Conservation (phyloP, 2,329 filamentous ascomycete species). For the Xylariaceae sp. region DNA sequence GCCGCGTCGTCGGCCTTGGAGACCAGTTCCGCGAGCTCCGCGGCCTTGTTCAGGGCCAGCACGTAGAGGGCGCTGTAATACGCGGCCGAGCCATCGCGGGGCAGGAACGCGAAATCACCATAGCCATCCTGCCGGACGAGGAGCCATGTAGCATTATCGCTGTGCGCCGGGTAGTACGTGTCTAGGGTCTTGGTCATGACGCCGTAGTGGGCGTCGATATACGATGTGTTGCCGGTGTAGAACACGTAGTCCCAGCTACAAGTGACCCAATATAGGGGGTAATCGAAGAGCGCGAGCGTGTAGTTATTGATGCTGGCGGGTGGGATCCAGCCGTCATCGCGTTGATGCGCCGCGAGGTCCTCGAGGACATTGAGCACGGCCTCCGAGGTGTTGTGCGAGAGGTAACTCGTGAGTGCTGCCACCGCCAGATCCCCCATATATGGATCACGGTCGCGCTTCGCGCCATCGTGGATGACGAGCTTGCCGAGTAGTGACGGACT, state of each 20-base stretch:
- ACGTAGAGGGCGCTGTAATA: conserved; percentile 53
- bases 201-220: conserved; percentile 40
- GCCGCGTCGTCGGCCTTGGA: conserved; percentile 31
- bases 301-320: conserved; percentile 50
- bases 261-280: conserved; percentile 51
- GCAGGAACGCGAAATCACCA: conserved; percentile 50
- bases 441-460: conserved; percentile 50
- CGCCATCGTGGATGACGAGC: conserved; percentile 46
- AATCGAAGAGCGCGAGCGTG: conserved; percentile 47
- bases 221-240: conserved; percentile 45
- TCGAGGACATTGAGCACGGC: conserved; percentile 45
- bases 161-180: conserved; percentile 43
- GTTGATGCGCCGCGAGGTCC: conserved; percentile 47
- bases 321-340: conserved; percentile 50
- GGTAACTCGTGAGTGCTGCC: conserved; percentile 44
- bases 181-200: conserved; percentile 42
- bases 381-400: conserved; percentile 42
- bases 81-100: conserved; percentile 44
- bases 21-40: conserved; percentile 37
- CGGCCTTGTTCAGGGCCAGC: conserved; percentile 42
- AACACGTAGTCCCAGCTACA: conserved; percentile 46
- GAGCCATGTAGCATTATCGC: conserved; percentile 37
- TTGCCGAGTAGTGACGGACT: conserved; percentile 44
- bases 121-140: conserved; percentile 43
- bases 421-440: conserved; percentile 52